Base-by-base conservation (phyloP, 2,329 filamentous ascomycete genomes). In the Stagonosporopsis vannaccii region DNA sequence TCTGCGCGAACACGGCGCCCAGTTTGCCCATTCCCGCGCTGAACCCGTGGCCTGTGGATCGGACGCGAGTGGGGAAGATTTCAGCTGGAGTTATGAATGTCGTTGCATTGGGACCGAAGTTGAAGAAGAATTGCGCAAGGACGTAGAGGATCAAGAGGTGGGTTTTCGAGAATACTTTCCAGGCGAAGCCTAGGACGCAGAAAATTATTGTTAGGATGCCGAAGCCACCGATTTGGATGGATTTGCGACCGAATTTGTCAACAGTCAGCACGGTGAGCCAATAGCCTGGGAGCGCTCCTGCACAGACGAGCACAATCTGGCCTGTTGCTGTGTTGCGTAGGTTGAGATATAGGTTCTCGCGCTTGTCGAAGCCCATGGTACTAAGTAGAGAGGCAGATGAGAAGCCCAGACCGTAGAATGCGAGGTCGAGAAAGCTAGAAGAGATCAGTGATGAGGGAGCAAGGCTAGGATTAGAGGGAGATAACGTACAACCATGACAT, bases 271-370 rank as follows among this genome's bases (percentile, higher is more conserved):
- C 90, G 0, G 89, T 90, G 15, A 91, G 84, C 90, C 90, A 93
- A 80, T 93, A 93, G 13, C 90, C 90, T 0, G 90, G 90, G 13
- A 93, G 90, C 43, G 90, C 88, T 54, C 90, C 90, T 4, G 90
- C 90, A 56, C 90, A 86, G 64, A 92, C 87, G 46, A 93, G 83
- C 63, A 93, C 91, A 65, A 93, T 78, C 78, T 94, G 92, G 9
- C 90, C 90, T 19, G 91, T 83, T 45, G 90, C 89, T 7, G 87
- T 91, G 77, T 90, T 90, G 80, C 87, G 87, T 59, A 92, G 82
- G 71, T 81, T 82, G 62, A 90, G 75, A 78, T 92, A 92, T 26
- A 90, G 85, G 60, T 83, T 85, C 51, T 69, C 70, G 9, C 87
- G 87, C 28, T 79, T 78, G 19, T 86, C 86, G 77, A 87, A 94